phyloP scores from a whole-genome alignment of 148 eudicot species.

The Limonium bicolor region DNA sequence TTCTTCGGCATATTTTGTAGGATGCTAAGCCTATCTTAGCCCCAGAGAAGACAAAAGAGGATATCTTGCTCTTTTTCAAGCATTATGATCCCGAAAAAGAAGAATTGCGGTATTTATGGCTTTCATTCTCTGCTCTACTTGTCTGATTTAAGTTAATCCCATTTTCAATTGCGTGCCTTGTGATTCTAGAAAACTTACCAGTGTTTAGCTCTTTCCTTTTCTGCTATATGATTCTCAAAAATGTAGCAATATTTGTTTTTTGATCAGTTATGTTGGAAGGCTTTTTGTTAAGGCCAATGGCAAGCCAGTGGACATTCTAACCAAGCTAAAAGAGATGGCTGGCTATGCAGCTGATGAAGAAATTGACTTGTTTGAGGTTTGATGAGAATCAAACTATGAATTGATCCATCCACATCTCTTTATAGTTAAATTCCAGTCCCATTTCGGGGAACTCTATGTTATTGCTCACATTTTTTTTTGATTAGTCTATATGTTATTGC shows the following conservation, averaged over 20 bases:
- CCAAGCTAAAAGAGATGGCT: slow-evolving; percentile 20
- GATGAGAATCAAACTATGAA: neutral
- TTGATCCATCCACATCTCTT: neutral
- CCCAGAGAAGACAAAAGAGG: slow-evolving; percentile 39
- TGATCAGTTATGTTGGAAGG: slow-evolving; percentile 20
- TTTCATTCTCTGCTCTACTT: neutral
- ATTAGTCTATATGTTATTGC: too few species aligned
- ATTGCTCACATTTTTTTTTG: too few species aligned
- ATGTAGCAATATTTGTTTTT: too few species aligned
- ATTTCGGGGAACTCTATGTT: too few species aligned
- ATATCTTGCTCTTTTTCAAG: slow-evolving; percentile 45
- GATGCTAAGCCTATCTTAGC: slow-evolving; percentile 27
- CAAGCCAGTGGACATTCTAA: slow-evolving; percentile 15
- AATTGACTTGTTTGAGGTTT: slow-evolving; percentile 21
- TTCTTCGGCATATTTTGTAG: slow-evolving; percentile 10
- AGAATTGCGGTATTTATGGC: slow-evolving; percentile 31
- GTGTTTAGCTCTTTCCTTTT: neutral
- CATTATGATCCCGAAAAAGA: slow-evolving; percentile 41
- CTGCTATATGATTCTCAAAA: neutral
- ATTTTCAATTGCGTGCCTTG: too few species aligned
- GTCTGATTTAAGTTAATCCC: neutral
- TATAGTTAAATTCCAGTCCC: too few species aligned
- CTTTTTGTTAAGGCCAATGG: slow-evolving; percentile 17
- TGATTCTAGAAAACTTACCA: too few species aligned
- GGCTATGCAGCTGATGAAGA: slow-evolving; percentile 23